Conservation (phyloP, 2,329 filamentous ascomycete species). For the Aspergillus tubingensis region DNA sequence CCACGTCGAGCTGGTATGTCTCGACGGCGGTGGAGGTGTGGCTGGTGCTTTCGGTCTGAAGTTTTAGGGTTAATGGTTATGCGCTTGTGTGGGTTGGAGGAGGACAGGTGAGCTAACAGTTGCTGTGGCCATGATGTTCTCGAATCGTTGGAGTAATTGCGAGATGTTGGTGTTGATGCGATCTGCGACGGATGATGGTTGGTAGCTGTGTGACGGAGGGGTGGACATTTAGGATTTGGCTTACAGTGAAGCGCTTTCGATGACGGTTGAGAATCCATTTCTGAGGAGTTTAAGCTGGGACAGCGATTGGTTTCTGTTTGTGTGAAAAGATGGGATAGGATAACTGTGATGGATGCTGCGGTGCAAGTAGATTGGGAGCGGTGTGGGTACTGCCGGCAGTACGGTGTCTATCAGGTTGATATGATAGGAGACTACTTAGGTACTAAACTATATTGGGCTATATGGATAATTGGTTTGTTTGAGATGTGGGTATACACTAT, state of each 20-base stretch:
- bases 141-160: conserved; percentile 55
- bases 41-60: conserved; percentile 53
- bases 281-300: not conserved
- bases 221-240: not conserved
- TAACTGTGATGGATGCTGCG: conserved; percentile 13
- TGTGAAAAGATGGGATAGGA: not conserved
- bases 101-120: conserved; percentile 39
- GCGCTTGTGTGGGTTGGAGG: no score
- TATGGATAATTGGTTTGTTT: not conserved
- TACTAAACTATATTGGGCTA: not conserved
- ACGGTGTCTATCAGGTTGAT: not conserved
- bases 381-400: conserved; percentile 21
- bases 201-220: not conserved
- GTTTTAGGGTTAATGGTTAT: no score
- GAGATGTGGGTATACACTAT: not conserved
- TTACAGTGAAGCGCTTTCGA: conserved; percentile 23
- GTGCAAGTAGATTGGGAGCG: conserved; percentile 13
- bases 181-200: conserved; percentile 30
- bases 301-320: not conserved
- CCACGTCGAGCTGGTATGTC: conserved; percentile 60
- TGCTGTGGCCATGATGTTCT: conserved; percentile 57
- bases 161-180: conserved; percentile 49
- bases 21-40: conserved; percentile 59
- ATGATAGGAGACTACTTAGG: not conserved
- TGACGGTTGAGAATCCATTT: conserved; percentile 37